Evolutionary conservation across 1,284 basidiomycete genomes (phyloP).

Genomic region (Cryptococcus sp.): DNA sequence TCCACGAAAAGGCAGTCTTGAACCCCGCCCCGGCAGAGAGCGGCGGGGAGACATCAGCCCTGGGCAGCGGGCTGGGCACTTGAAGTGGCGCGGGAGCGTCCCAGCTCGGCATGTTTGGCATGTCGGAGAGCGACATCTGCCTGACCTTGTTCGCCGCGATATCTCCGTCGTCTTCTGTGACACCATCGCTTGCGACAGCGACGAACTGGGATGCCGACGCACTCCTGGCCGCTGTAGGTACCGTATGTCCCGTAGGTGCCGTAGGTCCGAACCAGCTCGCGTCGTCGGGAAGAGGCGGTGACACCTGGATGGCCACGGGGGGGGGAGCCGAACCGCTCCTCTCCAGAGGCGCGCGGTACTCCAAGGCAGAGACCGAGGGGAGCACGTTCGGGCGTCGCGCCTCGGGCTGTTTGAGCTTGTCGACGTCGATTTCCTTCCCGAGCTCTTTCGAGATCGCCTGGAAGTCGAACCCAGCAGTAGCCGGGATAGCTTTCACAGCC

Average conservation of each 20-base stretch:
- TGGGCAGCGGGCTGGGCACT: not conserved
- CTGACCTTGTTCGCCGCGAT: constrained; percentile 23
- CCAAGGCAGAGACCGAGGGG: not conserved
- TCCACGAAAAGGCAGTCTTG: constrained; percentile 29
- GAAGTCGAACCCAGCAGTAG: constrained; percentile 51
- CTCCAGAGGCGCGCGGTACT: constrained; percentile 15
- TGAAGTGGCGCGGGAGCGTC: constrained; percentile 16
- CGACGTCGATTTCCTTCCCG: constrained; percentile 50
- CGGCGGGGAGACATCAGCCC: not conserved
- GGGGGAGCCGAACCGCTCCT: constrained; percentile 28
- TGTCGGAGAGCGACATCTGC: constrained; percentile 12
- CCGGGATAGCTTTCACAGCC: constrained; percentile 34
- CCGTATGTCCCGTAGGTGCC: not conserved
- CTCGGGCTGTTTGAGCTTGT: constrained; percentile 25
- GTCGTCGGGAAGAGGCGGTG: not conserved
- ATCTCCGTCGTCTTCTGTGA: constrained; percentile 34
- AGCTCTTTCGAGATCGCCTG: constrained; percentile 47
- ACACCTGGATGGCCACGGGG: not conserved
- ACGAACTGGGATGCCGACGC: not conserved
- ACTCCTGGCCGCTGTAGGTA: not conserved
- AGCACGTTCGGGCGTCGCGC: not conserved
- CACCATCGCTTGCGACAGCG: constrained; percentile 4
- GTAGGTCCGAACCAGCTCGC: constrained; percentile 1
- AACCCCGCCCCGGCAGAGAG: not conserved
- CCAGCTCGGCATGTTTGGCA: constrained; percentile 26